These are phyloP conservation scores for Fonsecaea nubica DNA, from an alignment of 2,329 filamentous ascomycete species.

Conservation along the genomic window DNA sequence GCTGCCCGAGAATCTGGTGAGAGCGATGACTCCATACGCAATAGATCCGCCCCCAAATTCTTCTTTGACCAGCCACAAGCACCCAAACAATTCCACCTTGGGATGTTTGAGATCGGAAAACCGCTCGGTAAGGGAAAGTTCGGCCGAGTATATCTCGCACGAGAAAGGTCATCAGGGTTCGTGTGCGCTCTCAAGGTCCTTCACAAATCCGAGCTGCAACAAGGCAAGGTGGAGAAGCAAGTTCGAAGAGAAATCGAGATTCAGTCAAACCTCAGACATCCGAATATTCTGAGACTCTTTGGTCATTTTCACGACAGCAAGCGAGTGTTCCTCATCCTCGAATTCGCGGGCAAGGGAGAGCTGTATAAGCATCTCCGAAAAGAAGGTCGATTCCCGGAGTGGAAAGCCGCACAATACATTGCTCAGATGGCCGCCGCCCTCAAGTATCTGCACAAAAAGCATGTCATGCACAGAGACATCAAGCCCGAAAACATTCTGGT, in stretches of 20 bases:
- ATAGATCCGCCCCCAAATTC: slow-evolving; percentile 41
- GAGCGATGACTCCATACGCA: slow-evolving; percentile 42
- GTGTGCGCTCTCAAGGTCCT: slow-evolving; percentile 86
- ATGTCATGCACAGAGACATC: slow-evolving; percentile 96
- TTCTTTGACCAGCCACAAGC: slow-evolving; percentile 63
- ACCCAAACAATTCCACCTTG: slow-evolving; percentile 74
- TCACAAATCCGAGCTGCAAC: slow-evolving; percentile 81
- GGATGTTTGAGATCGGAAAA: slow-evolving; percentile 92
- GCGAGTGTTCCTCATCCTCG: slow-evolving; percentile 84
- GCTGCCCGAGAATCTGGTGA: slow-evolving; percentile 58
- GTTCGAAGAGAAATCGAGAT: slow-evolving; percentile 88
- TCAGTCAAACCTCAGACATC: slow-evolving; percentile 83
- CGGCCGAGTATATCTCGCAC: slow-evolving; percentile 82
- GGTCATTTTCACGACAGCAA: slow-evolving; percentile 90
- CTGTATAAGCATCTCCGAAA: slow-evolving; percentile 84
- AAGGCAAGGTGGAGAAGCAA: slow-evolving; percentile 84
- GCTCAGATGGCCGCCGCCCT: slow-evolving; percentile 90
- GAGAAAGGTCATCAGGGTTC: slow-evolving; percentile 78
- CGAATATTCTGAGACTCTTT: slow-evolving; percentile 82
- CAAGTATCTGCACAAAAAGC: slow-evolving; percentile 92
- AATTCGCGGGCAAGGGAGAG: slow-evolving; percentile 85
- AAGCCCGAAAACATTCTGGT: slow-evolving; percentile 98
- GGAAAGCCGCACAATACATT: slow-evolving; percentile 85
- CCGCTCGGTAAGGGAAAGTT: slow-evolving; percentile 88
- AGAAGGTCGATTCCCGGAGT: slow-evolving; percentile 80